Evolutionary conservation across 805 yeast species (phyloP), one percentile per base, ranked within the genome.

Genomic region (Kodamaea nitidulidarum): DNA sequence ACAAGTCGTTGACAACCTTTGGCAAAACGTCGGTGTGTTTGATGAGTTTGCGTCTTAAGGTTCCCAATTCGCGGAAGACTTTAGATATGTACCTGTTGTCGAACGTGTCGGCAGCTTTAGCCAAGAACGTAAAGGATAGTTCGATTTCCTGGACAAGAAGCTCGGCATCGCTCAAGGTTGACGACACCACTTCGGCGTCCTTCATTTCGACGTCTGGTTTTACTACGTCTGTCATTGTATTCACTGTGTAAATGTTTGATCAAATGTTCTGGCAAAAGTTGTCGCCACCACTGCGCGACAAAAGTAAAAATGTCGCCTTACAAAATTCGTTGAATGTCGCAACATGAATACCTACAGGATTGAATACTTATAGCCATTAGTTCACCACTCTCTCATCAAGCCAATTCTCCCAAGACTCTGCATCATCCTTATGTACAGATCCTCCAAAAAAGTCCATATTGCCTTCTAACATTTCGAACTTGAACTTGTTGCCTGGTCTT

Each of bases 61-160:
- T 69, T 6, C 90, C 85, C 51, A 90, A 70, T 46, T 87, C 95
- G 46, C 96, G 81, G 47, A 93, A 75, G 15, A 87, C 90, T 55
- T 84, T 85, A 61, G 91, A 75, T 33, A 93, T 78, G 63, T 84
- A 86, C 48, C 97, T 78, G 49, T 95, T 86, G 61, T 93, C 98
- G 58, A 80, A 79, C 39, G 79, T 78, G 33, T 76, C 59, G 8
- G 82, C 82, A 3, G 90, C 82, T 61, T 81, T 81, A 36, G 68
- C 68, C 39, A 80, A 63, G 38, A 75, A 68, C 32, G 63, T 63
- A 48, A 78, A 74, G 32, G 61, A 40, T 55, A 61, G 50, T 59
- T 72, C 65, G 44, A 69, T 63, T 44, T 68, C 71, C 21, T 50
- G 52, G 34, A 52, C 55, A 41, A 64, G 48, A 14, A 51, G 29